Evolutionary conservation across 352 stramenopile species (phyloP).

Genomic region (Thalassiosira tumida): DNA sequence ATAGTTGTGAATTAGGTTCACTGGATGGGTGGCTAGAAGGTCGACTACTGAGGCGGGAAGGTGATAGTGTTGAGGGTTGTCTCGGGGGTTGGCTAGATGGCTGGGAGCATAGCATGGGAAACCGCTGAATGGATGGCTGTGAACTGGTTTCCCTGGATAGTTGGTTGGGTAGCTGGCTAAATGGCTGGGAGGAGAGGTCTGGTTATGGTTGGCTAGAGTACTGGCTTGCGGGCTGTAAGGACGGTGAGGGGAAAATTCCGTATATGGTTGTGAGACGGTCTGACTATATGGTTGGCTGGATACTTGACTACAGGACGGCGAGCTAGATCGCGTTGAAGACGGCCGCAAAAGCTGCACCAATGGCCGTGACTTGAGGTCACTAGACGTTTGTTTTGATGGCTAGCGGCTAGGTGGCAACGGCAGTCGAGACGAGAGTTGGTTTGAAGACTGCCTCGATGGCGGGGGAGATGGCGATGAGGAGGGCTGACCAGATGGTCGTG

Average conservation of each 20-base stretch:
- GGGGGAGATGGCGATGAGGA: neutral
- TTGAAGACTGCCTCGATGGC: neutral
- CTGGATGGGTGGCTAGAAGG: neutral
- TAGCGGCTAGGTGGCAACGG: neutral
- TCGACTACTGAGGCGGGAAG: neutral
- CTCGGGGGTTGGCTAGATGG: neutral
- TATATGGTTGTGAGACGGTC: neutral
- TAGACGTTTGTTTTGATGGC: neutral
- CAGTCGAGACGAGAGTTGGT: neutral
- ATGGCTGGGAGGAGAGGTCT: neutral
- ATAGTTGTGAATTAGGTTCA: neutral
- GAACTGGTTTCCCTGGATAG: neutral
- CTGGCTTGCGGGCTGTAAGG: neutral
- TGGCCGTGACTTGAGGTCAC: neutral
- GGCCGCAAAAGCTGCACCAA: neutral
- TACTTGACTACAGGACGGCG: too few relatives aligned
- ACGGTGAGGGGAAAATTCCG: neutral
- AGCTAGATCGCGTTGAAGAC: too few relatives aligned
- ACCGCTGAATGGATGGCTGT: neutral
- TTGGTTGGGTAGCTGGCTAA: neutral
- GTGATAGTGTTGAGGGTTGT: neutral
- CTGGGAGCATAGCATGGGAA: neutral
- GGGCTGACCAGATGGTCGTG: neutral
- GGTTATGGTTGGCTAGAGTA: neutral
- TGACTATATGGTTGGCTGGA: constrained; percentile 6